Conservation (phyloP, 306 rosid species). For the Inga laurina region DNA sequence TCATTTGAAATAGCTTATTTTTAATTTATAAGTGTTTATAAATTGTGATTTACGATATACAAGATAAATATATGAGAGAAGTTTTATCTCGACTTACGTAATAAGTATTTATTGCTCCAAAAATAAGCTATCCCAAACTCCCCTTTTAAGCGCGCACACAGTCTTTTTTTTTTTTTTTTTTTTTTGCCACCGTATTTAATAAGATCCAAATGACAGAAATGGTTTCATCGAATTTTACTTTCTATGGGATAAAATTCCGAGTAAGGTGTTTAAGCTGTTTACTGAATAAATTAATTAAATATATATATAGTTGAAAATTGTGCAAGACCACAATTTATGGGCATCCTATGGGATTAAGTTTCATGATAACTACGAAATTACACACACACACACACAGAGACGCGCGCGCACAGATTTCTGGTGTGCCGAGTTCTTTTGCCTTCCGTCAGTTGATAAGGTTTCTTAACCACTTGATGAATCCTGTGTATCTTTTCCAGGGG, state of each 20-base stretch:
- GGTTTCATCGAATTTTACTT: not conserved
- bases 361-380: not conserved
- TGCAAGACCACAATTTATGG: not conserved
- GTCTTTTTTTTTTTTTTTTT: too few species aligned
- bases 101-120: too few species aligned
- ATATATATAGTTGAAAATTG: not conserved
- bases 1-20: too few species aligned
- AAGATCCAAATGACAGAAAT: not conserved
- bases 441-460: not conserved
- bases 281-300: not conserved
- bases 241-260: not conserved
- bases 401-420: too few species aligned
- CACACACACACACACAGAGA: too few species aligned
- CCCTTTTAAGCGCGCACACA: too few species aligned
- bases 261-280: not conserved
- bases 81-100: too few species aligned
- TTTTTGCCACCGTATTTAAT: too few species aligned
- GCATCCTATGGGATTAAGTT: not conserved
- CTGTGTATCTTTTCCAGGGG: not conserved
- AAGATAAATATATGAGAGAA: too few species aligned
- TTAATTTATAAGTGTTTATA: too few species aligned
- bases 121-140: too few species aligned
- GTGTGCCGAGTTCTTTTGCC: not conserved
- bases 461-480: not conserved
- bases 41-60: too few species aligned